A percentile compares a stretch with the other conserved stretches of the same genome.
These are phyloP conservation scores for Chaetomium tenue DNA, from an alignment of 495 filamentous ascomycete genomes.

Conservation along the genomic window DNA sequence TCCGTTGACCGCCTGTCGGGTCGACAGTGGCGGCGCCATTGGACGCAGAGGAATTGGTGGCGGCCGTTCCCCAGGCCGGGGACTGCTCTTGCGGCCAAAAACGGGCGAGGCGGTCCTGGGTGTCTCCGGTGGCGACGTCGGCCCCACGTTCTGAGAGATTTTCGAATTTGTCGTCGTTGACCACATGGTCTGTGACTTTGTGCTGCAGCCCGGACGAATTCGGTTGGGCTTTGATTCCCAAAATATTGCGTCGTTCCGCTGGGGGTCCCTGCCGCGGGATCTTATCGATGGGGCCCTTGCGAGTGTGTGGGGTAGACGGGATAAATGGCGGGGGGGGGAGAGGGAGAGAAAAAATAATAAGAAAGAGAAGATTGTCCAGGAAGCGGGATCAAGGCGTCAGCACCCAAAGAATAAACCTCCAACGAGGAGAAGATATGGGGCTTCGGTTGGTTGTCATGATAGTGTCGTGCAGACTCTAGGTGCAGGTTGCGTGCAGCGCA, in stretches of 20 bases:
- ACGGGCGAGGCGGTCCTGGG: conserved; percentile 47
- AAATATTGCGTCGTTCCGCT: conserved; percentile 15
- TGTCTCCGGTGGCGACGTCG: conserved; percentile 55
- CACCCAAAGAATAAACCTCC: conserved; percentile 54
- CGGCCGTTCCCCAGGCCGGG: conserved; percentile 32
- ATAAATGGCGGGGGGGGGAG: conserved; percentile 22
- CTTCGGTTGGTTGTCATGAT: conserved; percentile 59
- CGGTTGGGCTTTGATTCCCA: conserved; percentile 14
- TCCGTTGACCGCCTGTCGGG: conserved; percentile 40
- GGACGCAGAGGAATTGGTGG: conserved; percentile 29
- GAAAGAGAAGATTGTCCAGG: conserved; percentile 14
- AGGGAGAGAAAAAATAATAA: conserved; percentile 27
- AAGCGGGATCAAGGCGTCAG: conserved; percentile 45
- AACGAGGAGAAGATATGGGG: conserved; percentile 53
- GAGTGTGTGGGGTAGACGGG: conserved; percentile 44
- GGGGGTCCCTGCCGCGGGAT: conserved; percentile 22
- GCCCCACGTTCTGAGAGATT: conserved; percentile 47
- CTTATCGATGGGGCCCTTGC: conserved; percentile 38
- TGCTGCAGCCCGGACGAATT: conserved; percentile 20
- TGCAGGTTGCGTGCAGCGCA: conserved; percentile 41
- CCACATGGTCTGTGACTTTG: conserved; percentile 42
- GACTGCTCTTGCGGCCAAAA: conserved; percentile 38
- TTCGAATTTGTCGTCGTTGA: conserved; percentile 48
- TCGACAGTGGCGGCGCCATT: conserved; percentile 37
- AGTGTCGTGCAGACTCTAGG: conserved; percentile 39